A percentile compares a stretch with the other conserved stretches of the same genome.
phyloP scores from a whole-genome alignment of 768 basidiomycete genomes.

The Agaricus sinodeliciosus region DNA sequence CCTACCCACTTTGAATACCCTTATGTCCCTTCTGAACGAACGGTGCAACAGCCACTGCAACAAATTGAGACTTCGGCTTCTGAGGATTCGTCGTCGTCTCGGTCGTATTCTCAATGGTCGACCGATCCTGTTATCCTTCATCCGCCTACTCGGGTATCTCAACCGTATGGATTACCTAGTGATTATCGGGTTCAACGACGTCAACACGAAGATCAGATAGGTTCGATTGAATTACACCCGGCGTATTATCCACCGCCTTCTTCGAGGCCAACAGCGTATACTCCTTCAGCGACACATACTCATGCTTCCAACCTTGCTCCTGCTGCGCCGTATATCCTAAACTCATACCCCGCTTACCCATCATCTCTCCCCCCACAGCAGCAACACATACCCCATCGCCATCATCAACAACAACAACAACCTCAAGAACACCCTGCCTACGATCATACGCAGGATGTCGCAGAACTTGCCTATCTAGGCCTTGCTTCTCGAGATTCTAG shows the following conservation, averaged over 20 bases:
- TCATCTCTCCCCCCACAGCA: slow-evolving; percentile 10
- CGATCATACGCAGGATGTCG: not conserved
- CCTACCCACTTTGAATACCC: slow-evolving; percentile 12
- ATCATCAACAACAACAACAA: not conserved
- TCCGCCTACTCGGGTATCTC: not conserved
- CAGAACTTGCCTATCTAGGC: slow-evolving; percentile 53
- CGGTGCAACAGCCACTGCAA: not conserved
- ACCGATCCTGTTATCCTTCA: slow-evolving; percentile 7
- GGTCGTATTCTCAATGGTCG: not conserved
- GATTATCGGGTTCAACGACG: not conserved
- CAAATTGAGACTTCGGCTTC: slow-evolving; percentile 5
- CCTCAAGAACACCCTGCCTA: slow-evolving; percentile 9
- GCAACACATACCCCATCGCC: slow-evolving; percentile 3
- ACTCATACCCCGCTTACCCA: slow-evolving; percentile 4
- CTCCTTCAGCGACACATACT: not conserved
- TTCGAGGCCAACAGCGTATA: not conserved
- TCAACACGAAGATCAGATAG: not conserved
- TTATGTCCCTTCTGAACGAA: not conserved
- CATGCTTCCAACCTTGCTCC: not conserved
- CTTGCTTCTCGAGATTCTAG: slow-evolving; percentile 52
- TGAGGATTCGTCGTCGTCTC: not conserved
- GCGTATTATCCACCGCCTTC: not conserved
- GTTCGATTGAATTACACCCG: slow-evolving; percentile 1
- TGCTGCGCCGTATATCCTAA: not conserved
- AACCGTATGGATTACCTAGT: not conserved